Percentiles rank a stretch among this genome's conserved stretches.
Evolutionary conservation across 202 grass and related monocot species (phyloP).

Genomic region (Saccharum hybrid): DNA sequence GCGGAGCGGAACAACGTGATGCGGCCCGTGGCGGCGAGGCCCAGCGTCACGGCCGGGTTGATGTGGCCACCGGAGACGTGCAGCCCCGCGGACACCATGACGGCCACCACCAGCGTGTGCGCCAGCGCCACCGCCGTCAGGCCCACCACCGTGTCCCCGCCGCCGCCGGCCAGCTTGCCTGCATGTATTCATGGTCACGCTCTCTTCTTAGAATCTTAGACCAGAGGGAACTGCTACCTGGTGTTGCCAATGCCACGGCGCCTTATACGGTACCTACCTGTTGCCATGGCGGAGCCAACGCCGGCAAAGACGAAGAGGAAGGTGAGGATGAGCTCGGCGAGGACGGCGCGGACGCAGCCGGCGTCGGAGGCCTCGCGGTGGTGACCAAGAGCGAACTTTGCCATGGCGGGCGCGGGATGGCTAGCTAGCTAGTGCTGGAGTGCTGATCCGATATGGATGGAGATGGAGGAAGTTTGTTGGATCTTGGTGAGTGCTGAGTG

Average conservation of each 20-base stretch:
- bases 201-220: neutral
- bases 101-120: constrained; percentile 70
- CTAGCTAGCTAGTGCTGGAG: too few species aligned
- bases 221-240: too few species aligned
- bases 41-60: constrained; percentile 83
- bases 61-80: constrained; percentile 91
- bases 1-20: constrained; percentile 73
- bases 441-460: too few species aligned
- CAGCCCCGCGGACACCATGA: constrained; percentile 78
- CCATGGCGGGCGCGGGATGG: constrained; percentile 48
- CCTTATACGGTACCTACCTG: too few species aligned
- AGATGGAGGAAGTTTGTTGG: too few species aligned
- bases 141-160: constrained; percentile 61
- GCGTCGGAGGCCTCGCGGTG: constrained; percentile 60
- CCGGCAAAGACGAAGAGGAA: constrained; percentile 95
- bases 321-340: constrained; percentile 78
- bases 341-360: constrained; percentile 66
- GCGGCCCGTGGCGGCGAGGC: constrained; percentile 64
- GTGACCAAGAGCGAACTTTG: constrained; percentile 68
- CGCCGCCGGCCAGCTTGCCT: constrained; percentile 68
- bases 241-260: too few species aligned
- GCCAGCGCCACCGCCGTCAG: constrained; percentile 75
- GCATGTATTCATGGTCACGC: neutral
- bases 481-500: too few species aligned
- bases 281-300: constrained; percentile 71